Percentiles rank a stretch among this genome's conserved stretches.
Conservation (phyloP, 75 land plant species). For the Gnetum montanum region DNA sequence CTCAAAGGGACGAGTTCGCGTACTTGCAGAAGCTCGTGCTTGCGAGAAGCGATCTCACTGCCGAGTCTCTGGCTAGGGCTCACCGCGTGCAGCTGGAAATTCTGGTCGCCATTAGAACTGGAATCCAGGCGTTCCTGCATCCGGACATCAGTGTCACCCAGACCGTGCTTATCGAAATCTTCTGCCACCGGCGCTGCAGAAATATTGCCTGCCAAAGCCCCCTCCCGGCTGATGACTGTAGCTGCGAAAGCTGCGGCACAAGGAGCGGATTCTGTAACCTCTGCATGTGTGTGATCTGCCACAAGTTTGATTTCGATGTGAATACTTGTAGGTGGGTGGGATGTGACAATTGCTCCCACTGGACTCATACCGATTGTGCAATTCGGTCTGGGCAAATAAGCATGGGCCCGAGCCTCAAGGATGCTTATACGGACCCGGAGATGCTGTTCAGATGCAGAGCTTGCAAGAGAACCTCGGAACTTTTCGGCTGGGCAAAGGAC, state of each 20-base stretch:
- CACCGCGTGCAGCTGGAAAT: slow-evolving; percentile 76
- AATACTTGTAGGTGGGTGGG: slow-evolving; percentile 87
- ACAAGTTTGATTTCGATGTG: slow-evolving; percentile 87
- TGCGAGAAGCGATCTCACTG: slow-evolving; percentile 55
- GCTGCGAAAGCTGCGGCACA: slow-evolving; percentile 59
- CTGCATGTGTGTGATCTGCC: slow-evolving; percentile 89
- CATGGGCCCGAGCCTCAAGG: slow-evolving; percentile 55
- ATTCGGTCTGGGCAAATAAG: slow-evolving; percentile 57
- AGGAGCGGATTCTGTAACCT: slow-evolving; percentile 81
- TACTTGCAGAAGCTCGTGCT: slow-evolving; percentile 63
- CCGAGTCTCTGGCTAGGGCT: slow-evolving; percentile 43
- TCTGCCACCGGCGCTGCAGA: slow-evolving; percentile 68
- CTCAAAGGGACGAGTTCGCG: slow-evolving; percentile 62
- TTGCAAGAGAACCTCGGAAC: slow-evolving; percentile 70
- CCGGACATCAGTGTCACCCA: slow-evolving; percentile 68
- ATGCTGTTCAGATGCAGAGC: slow-evolving; percentile 80
- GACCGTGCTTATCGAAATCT: slow-evolving; percentile 65
- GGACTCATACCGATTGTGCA: slow-evolving; percentile 93
- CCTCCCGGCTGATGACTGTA: slow-evolving; percentile 83
- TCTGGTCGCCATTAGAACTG: slow-evolving; percentile 78
- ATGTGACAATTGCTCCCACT: slow-evolving; percentile 83
- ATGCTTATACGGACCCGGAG: slow-evolving; percentile 30
- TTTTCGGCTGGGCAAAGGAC: slow-evolving; percentile 87
- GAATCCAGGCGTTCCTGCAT: slow-evolving; percentile 80
- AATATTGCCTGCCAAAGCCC: slow-evolving; percentile 72